phyloP scores from a whole-genome alignment of 2,329 filamentous ascomycete species.

The Epichloe sibirici region DNA sequence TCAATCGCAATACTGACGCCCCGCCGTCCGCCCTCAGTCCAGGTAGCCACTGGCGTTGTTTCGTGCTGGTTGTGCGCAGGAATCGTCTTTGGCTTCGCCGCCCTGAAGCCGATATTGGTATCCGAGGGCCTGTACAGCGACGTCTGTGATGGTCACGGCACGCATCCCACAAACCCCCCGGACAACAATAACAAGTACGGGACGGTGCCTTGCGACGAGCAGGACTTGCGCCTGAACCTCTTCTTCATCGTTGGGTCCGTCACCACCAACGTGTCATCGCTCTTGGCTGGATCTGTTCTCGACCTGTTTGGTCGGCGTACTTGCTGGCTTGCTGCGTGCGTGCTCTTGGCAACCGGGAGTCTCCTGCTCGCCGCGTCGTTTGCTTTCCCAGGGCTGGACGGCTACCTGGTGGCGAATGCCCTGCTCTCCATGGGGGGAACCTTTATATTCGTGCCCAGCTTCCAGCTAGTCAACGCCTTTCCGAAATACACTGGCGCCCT shows the following conservation, averaged over 20 bases:
- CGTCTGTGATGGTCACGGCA: slow-evolving; percentile 30
- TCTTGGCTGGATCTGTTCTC: slow-evolving; percentile 75
- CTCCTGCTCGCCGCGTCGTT: slow-evolving; percentile 46
- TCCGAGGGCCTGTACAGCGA: slow-evolving; percentile 58
- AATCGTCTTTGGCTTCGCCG: slow-evolving; percentile 73
- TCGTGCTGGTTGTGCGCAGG: slow-evolving; percentile 64
- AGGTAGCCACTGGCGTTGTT: slow-evolving; percentile 17
- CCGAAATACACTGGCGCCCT: slow-evolving; percentile 67
- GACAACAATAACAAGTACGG: slow-evolving; percentile 12
- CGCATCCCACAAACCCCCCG: slow-evolving; percentile 6
- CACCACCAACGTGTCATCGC: slow-evolving; percentile 73
- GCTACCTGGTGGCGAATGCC: slow-evolving; percentile 60
- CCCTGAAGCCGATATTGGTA: slow-evolving; percentile 70
- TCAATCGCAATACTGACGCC: neutral
- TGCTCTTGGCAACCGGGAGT: slow-evolving; percentile 56
- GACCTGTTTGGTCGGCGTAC: slow-evolving; percentile 71
- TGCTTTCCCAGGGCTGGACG: slow-evolving; percentile 54
- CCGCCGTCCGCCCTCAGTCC: slow-evolving; percentile 10
- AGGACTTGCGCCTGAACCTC: slow-evolving; percentile 55
- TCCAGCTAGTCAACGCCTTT: slow-evolving; percentile 77
- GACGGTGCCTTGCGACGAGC: slow-evolving; percentile 28
- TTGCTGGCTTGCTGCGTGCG: slow-evolving; percentile 58
- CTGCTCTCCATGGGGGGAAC: slow-evolving; percentile 68
- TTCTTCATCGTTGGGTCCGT: slow-evolving; percentile 91
- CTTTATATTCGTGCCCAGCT: slow-evolving; percentile 72